Percentiles rank a stretch among this genome's conserved stretches.
Conservation (phyloP, 2,329 filamentous ascomycete species). For the Phialophora expanda region DNA sequence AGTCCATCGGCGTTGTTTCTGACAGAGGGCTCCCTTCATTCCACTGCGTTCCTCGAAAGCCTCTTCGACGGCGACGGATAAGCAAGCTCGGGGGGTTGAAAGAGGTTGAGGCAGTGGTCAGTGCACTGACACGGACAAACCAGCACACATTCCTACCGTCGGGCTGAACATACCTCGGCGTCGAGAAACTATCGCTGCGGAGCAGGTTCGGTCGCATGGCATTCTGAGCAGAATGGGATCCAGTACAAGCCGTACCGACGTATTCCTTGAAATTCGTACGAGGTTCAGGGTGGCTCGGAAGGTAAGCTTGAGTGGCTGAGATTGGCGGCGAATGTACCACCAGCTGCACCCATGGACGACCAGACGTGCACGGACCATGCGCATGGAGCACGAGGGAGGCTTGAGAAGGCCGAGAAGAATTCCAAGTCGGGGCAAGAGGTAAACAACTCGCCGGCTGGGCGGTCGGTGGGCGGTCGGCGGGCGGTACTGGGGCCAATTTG, state of each 20-base stretch:
- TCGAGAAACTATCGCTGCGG: neutral
- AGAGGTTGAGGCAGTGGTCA: neutral
- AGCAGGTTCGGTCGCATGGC: neutral
- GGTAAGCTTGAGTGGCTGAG: neutral
- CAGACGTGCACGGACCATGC: neutral
- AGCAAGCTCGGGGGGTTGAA: neutral
- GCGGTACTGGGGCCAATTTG: neutral
- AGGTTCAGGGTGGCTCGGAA: neutral
- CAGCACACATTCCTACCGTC: slow-evolving; percentile 1
- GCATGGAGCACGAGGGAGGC: neutral
- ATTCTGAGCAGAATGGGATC: neutral
- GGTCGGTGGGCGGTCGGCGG: neutral
- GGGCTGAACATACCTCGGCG: neutral
- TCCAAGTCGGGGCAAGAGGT: slow-evolving; percentile 3
- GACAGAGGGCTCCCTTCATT: neutral
- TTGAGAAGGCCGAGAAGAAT: neutral
- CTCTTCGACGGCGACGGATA: neutral
- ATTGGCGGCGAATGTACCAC: neutral
- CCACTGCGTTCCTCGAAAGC: neutral
- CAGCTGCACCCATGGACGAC: neutral
- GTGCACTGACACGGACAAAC: neutral
- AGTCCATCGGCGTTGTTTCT: neutral
- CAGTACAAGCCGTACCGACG: neutral
- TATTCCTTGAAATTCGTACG: too few relatives aligned
- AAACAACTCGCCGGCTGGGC: slow-evolving; percentile 3